These are phyloP conservation scores for Luzula sylvatica DNA, from an alignment of 176 grass and related monocot genomes.

Conservation along the genomic window DNA sequence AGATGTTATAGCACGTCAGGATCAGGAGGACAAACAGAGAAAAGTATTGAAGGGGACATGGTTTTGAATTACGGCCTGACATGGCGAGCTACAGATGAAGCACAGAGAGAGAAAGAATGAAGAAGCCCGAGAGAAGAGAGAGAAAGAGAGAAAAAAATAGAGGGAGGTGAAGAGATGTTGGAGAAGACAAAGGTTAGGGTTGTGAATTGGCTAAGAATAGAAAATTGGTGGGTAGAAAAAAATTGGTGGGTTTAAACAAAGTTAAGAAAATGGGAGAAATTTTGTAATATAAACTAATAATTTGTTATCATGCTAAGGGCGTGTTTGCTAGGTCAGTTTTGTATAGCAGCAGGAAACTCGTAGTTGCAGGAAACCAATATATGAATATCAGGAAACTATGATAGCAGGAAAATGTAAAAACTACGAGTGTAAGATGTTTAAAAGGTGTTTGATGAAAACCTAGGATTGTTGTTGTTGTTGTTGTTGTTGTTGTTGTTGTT, in stretches of 20 bases:
- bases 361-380: no score
- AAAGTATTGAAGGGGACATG: slow-evolving; percentile 19
- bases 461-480: no score
- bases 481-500: no score
- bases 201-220: slow-evolving; percentile 55
- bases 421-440: no score
- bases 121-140: background rate
- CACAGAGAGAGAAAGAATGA: slow-evolving; percentile 3
- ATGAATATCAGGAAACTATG: no score
- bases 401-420: no score
- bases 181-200: slow-evolving; percentile 16
- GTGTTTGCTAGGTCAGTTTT: no score
- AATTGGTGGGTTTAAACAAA: no score
- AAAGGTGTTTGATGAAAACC: no score
- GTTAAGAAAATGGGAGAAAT: no score
- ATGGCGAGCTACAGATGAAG: slow-evolving; percentile 25
- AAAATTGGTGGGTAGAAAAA: background rate
- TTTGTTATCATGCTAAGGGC: background rate
- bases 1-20: background rate
- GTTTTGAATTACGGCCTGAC: slow-evolving; percentile 32
- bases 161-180: background rate
- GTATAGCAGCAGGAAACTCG: no score
- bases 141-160: slow-evolving; percentile 13
- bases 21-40: slow-evolving; percentile 21
- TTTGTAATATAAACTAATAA: no score